A percentile compares a stretch with the other conserved stretches of the same genome.
Evolutionary conservation across 2,329 filamentous ascomycete species (phyloP).

Genomic region (Apiospora arundinis): DNA sequence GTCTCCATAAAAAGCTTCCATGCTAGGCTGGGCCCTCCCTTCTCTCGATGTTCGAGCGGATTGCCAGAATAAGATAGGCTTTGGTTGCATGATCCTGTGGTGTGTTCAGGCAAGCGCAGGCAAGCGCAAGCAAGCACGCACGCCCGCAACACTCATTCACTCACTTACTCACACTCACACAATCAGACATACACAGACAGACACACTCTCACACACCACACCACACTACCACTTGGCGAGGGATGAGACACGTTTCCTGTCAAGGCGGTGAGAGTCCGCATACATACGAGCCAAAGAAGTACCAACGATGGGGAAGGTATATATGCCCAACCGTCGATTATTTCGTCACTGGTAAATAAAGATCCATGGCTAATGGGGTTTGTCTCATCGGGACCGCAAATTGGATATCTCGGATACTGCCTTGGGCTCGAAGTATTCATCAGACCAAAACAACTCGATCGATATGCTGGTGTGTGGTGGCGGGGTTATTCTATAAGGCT

Average conservation of each 20-base stretch:
- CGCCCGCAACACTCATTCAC: not conserved
- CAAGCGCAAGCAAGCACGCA: not conserved
- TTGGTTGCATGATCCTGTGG: not conserved
- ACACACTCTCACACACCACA: not conserved
- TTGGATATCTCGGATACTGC: conserved; percentile 6
- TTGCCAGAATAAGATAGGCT: conserved; percentile 9
- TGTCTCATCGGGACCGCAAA: not conserved
- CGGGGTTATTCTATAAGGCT: conserved; percentile 13
- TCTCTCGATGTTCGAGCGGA: conserved; percentile 21
- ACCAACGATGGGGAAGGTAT: conserved; percentile 1
- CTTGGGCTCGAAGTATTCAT: not conserved
- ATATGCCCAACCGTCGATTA: not conserved
- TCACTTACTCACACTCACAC: not conserved
- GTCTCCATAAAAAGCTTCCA: conserved; percentile 20
- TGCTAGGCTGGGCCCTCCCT: conserved; percentile 15
- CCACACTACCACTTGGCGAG: conserved; percentile 7
- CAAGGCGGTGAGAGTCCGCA: conserved; percentile 18
- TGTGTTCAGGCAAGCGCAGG: conserved; percentile 5
- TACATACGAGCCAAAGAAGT: not conserved
- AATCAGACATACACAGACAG: not conserved
- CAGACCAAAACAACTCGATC: not conserved
- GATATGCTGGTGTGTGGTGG: conserved; percentile 2
- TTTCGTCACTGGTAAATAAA: not conserved
- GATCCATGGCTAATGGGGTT: not conserved
- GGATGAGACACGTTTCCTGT: conserved; percentile 19